Conservation (phyloP, 2,329 filamentous ascomycete genomes). For the Fusarium sacchari region DNA sequence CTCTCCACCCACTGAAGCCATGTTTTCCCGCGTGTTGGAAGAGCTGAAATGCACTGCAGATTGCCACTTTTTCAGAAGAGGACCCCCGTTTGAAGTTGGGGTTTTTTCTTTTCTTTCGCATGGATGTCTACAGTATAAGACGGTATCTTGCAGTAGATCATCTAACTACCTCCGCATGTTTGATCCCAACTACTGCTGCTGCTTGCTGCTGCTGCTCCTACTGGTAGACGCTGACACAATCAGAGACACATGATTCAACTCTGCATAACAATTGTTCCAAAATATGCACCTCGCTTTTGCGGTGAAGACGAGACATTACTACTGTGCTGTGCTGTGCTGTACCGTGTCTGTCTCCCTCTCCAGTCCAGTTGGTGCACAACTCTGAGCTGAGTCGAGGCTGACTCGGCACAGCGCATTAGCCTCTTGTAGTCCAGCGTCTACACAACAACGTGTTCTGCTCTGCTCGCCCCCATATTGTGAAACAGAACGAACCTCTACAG, state of each 20-base stretch:
- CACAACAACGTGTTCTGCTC: constrained; percentile 1
- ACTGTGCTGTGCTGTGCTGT: not conserved
- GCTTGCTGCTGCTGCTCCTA: not conserved
- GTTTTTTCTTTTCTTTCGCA: too few relatives aligned
- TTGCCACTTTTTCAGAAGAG: not conserved
- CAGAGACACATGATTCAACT: constrained; percentile 27
- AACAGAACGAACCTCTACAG: constrained; percentile 25
- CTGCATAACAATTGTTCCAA: constrained; percentile 16
- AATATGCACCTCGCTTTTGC: constrained; percentile 30
- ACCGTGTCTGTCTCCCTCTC: not conserved
- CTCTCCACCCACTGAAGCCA: constrained; percentile 11
- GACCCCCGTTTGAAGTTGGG: not conserved
- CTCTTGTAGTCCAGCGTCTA: not conserved
- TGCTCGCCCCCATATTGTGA: constrained; percentile 11
- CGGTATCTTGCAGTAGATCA: constrained; percentile 30
- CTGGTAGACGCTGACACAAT: not conserved
- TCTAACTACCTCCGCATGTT: not conserved
- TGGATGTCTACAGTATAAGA: not conserved
- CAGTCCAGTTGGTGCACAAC: not conserved
- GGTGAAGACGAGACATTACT: constrained; percentile 35
- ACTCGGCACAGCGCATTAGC: constrained; percentile 8
- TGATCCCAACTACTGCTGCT: not conserved
- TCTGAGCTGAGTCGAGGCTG: constrained; percentile 24
- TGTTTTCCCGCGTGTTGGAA: constrained; percentile 10
- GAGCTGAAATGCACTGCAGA: constrained; percentile 17